phyloP scores from a whole-genome alignment of 1,284 basidiomycete species.

The Porogramme epimiltina region DNA sequence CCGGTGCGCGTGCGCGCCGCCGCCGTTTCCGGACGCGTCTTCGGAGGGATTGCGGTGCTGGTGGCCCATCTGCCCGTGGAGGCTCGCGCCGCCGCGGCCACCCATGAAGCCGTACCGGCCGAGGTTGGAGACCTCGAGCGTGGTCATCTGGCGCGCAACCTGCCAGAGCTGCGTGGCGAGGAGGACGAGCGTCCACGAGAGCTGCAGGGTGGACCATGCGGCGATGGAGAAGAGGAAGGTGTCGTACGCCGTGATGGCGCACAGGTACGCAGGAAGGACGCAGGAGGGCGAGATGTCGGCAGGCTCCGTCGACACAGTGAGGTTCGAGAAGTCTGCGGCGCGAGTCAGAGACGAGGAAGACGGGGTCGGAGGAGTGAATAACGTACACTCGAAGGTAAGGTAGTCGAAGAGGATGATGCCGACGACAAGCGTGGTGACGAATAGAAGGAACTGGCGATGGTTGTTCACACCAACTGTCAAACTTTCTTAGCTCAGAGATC shows the following conservation, averaged over 20 bases:
- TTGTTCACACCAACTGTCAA: conserved; percentile 87
- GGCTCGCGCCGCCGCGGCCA: conserved; percentile 77
- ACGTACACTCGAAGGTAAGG: conserved; percentile 79
- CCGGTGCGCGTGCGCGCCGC: conserved; percentile 20
- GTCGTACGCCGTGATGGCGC: conserved; percentile 71
- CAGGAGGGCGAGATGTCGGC: conserved; percentile 58
- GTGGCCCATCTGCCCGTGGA: conserved; percentile 73
- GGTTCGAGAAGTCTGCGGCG: conserved; percentile 51
- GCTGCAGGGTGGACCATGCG: conserved; percentile 87
- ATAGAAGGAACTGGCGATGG: conserved; percentile 93
- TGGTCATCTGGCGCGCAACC: conserved; percentile 93
- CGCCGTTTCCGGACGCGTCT: conserved; percentile 23
- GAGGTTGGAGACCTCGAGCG: conserved; percentile 93
- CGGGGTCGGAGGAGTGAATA: conserved; percentile 15
- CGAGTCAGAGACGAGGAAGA: conserved; percentile 1
- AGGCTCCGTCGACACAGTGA: conserved; percentile 41
- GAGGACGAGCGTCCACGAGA: conserved; percentile 91
- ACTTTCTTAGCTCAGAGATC: conserved; percentile 4
- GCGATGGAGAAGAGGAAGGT: conserved; percentile 84
- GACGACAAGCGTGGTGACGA: conserved; percentile 82
- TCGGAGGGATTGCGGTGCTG: conserved; percentile 39
- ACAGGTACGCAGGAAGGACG: conserved; percentile 70
- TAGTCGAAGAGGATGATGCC: conserved; percentile 85
- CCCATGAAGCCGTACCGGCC: conserved; percentile 98
- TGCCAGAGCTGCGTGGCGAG: conserved; percentile 90